phyloP scores from a whole-genome alignment of 2,329 filamentous ascomycete genomes.

The Venturia effusa region DNA sequence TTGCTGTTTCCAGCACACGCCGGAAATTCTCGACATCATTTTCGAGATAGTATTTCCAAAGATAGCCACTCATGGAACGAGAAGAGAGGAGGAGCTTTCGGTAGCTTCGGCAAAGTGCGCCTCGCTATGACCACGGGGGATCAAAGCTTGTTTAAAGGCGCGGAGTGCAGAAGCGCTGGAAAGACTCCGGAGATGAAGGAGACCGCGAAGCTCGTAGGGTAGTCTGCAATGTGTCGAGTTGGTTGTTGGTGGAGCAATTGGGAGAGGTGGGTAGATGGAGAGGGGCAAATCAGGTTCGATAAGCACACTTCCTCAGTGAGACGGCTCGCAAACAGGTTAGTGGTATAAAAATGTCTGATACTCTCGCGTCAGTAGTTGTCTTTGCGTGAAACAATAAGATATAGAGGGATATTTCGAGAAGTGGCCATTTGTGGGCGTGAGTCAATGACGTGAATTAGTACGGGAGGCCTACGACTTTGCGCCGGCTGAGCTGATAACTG shows the following conservation, averaged over 20 bases:
- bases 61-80: constrained; percentile 80
- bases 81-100: constrained; percentile 28
- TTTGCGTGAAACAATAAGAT: neutral
- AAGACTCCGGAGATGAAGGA: constrained; percentile 23
- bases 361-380: neutral
- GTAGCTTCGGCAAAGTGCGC: constrained; percentile 52
- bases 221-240: neutral
- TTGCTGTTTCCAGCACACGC: constrained; percentile 68
- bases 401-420: neutral
- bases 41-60: constrained; percentile 96
- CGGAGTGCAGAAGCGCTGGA: constrained; percentile 35
- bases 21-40: constrained; percentile 95
- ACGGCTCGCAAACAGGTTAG: neutral
- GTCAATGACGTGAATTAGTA: constrained; percentile 3
- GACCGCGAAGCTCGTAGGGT: neutral
- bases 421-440: neutral
- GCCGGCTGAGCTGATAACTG: neutral
- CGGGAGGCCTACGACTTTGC: neutral
- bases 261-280: neutral
- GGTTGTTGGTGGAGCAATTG: neutral
- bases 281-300: neutral
- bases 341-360: neutral
- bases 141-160: constrained; percentile 88
- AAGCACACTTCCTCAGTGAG: neutral
- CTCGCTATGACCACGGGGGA: constrained; percentile 81